These are phyloP conservation scores for Candida silvicultrix DNA, from an alignment of 805 yeast genomes.

Conservation along the genomic window DNA sequence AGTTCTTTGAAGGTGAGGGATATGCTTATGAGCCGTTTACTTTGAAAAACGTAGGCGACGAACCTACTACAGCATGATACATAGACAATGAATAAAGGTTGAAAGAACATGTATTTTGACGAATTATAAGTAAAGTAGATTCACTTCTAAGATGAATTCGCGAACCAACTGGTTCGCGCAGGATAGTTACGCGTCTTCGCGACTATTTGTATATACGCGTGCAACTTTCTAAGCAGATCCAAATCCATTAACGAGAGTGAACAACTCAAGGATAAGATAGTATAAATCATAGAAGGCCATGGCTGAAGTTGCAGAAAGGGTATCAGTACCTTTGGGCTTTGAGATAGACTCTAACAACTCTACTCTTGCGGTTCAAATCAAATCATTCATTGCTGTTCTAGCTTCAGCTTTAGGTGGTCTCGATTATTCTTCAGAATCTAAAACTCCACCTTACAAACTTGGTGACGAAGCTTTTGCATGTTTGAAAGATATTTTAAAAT, in stretches of 20 bases:
- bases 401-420: slow-evolving; percentile 91
- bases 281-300: neutral
- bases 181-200: too few species aligned
- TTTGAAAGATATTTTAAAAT: slow-evolving; percentile 77
- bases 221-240: too few species aligned
- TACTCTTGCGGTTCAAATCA: slow-evolving; percentile 12
- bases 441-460: slow-evolving; percentile 56
- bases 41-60: slow-evolving; percentile 31
- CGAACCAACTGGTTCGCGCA: too few species aligned
- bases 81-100: neutral
- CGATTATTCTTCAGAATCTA: slow-evolving; percentile 49
- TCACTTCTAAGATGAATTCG: too few species aligned
- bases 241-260: too few species aligned
- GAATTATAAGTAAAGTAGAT: too few species aligned
- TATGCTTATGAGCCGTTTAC: slow-evolving; percentile 84
- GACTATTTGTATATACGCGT: too few species aligned
- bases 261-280: too few species aligned
- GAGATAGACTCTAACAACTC: neutral
- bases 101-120: neutral
- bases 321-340: neutral
- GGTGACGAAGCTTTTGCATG: slow-evolving; percentile 79
- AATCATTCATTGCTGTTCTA: slow-evolving; percentile 72
- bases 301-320: neutral
- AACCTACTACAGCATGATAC: neutral
- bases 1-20: slow-evolving; percentile 97